Evolutionary conservation across 345 rosid genomes (phyloP).

Genomic region (Combretum micranthum): DNA sequence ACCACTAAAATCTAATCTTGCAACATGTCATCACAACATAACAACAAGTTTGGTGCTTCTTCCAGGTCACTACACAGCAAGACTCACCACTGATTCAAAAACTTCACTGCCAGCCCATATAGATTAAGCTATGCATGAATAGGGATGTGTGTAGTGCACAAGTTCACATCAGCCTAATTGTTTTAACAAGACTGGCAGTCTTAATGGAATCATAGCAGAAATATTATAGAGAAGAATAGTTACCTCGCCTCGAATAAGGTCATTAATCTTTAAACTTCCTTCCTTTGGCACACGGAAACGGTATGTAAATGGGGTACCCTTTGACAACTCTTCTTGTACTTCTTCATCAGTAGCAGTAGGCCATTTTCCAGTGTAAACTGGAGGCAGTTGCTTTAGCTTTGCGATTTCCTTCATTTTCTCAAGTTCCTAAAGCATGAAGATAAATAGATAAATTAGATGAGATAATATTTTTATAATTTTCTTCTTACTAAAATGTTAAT

Average conservation of each 20-base stretch:
- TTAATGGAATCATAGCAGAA: neutral
- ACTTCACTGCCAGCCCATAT: too few relatives aligned
- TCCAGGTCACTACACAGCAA: too few relatives aligned
- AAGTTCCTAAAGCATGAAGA: conserved; percentile 53
- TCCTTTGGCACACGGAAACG: conserved; percentile 79
- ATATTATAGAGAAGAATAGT: too few relatives aligned
- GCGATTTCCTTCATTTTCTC: conserved; percentile 86
- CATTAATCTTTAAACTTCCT: conserved; percentile 71
- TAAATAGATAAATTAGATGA: neutral
- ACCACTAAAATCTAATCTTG: too few relatives aligned
- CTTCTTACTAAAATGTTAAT: too few relatives aligned
- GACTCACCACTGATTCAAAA: too few relatives aligned
- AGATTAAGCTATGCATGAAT: too few relatives aligned
- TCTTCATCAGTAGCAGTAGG: conserved; percentile 62
- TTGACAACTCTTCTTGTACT: conserved; percentile 65
- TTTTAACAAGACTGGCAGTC: neutral
- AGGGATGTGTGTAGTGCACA: too few relatives aligned
- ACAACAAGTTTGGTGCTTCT: too few relatives aligned
- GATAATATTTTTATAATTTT: too few relatives aligned
- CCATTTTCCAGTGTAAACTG: conserved; percentile 84
- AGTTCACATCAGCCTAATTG: too few relatives aligned
- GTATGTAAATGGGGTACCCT: conserved; percentile 73
- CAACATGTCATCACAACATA: too few relatives aligned
- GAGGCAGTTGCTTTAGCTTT: conserved; percentile 67
- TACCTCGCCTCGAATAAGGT: conserved; percentile 90